phyloP scores from a whole-genome alignment of 495 filamentous ascomycete species.

The Echria macrotheca region DNA sequence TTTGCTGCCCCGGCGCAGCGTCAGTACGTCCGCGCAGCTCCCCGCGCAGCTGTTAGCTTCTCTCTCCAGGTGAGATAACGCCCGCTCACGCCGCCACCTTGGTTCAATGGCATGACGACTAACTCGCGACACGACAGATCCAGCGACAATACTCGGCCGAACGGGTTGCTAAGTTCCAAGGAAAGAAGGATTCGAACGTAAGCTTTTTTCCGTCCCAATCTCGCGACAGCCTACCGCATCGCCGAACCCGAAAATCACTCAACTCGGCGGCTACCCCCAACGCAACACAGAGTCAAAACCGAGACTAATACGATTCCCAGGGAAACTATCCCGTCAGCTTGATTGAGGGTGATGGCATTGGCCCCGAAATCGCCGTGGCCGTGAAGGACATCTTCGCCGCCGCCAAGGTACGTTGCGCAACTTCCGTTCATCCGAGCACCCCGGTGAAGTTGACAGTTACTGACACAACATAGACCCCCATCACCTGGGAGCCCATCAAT shows the following conservation, averaged over 20 bases:
- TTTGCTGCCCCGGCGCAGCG: conserved; percentile 47
- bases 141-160: conserved; percentile 49
- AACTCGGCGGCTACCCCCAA: conserved; percentile 17
- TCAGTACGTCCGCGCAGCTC: conserved; percentile 43
- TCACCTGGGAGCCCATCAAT: conserved; percentile 96
- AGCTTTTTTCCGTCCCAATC: conserved; percentile 36
- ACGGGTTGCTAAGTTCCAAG: conserved; percentile 82
- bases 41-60: conserved; percentile 40
- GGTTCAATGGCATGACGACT: neutral
- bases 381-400: conserved; percentile 97
- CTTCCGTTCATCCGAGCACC: conserved; percentile 16
- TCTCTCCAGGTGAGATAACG: conserved; percentile 40
- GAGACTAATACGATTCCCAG: conserved; percentile 40
- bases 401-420: conserved; percentile 62
- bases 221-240: too few relatives aligned
- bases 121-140: conserved; percentile 34
- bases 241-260: conserved; percentile 45
- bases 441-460: conserved; percentile 9
- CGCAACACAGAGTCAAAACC: neutral
- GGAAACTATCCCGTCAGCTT: conserved; percentile 92
- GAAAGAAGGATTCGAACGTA: conserved; percentile 83
- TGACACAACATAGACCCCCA: conserved; percentile 59
- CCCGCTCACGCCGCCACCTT: conserved; percentile 10
- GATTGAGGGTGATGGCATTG: conserved; percentile 98
- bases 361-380: conserved; percentile 92